These are phyloP conservation scores for Knoxdaviesia capensis DNA, from an alignment of 2,329 filamentous ascomycete species.

Conservation along the genomic window DNA sequence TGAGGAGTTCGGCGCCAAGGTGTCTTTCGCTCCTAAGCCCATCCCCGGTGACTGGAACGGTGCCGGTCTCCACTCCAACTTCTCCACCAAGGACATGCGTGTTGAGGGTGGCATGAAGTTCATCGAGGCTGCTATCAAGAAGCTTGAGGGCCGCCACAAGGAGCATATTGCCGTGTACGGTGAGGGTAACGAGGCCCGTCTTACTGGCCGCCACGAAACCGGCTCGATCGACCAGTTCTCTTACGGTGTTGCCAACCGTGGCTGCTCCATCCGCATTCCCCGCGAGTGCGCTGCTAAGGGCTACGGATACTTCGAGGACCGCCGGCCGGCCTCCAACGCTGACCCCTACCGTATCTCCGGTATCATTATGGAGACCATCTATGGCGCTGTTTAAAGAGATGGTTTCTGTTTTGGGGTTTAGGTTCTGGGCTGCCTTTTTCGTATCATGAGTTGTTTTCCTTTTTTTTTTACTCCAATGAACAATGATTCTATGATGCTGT, in stretches of 20 bases:
- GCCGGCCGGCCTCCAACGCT: constrained; percentile 66
- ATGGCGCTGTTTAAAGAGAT: constrained; percentile 14
- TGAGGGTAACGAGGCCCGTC: constrained; percentile 84
- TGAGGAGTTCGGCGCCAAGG: constrained; percentile 91
- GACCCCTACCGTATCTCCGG: constrained; percentile 70
- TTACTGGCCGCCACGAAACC: constrained; percentile 89
- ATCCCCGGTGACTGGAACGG: constrained; percentile 90
- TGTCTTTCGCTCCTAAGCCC: constrained; percentile 90
- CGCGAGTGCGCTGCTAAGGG: constrained; percentile 68
- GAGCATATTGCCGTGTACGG: constrained; percentile 90
- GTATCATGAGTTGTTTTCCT: neutral
- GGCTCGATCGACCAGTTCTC: constrained; percentile 84
- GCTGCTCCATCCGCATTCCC: constrained; percentile 82
- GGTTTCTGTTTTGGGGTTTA: neutral
- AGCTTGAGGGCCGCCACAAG: constrained; percentile 55
- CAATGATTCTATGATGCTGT: neutral
- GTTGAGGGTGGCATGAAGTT: constrained; percentile 83
- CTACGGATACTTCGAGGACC: constrained; percentile 87
- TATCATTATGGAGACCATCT: constrained; percentile 55
- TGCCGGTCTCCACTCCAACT: constrained; percentile 83
- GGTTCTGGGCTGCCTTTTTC: neutral
- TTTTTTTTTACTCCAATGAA: neutral
- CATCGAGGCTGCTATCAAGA: constrained; percentile 76
- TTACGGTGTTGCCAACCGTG: constrained; percentile 90
- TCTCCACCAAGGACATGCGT: constrained; percentile 78